Evolutionary conservation across 306 rosid genomes (phyloP).

Genomic region (Trichosanthes cucumerina): DNA sequence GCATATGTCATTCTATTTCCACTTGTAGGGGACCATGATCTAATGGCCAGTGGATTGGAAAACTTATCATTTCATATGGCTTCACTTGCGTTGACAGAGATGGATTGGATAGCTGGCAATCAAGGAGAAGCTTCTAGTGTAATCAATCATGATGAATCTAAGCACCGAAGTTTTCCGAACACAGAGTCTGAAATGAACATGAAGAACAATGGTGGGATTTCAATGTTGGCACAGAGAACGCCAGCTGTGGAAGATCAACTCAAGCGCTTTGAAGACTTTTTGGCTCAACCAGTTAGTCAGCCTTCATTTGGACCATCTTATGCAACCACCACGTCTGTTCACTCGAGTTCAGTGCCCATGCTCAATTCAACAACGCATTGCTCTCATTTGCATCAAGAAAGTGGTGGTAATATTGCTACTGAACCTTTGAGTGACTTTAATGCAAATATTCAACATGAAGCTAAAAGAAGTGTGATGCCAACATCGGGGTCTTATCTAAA

Average conservation of each 20-base stretch:
- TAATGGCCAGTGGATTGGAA: conserved; percentile 70
- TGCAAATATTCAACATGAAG: conserved; percentile 22
- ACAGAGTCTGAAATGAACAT: conserved; percentile 36
- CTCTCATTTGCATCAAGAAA: conserved; percentile 33
- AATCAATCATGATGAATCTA: conserved; percentile 40
- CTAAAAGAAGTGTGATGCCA: conserved; percentile 24
- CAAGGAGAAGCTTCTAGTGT: conserved; percentile 46
- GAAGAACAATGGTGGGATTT: conserved; percentile 43
- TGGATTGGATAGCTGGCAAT: conserved; percentile 55
- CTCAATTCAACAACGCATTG: conserved; percentile 50
- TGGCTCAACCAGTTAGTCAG: conserved; percentile 63
- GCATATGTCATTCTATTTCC: conserved; percentile 39
- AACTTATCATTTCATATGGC: conserved; percentile 74
- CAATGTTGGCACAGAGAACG: conserved; percentile 46
- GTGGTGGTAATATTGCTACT: conserved; percentile 23
- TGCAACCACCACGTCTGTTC: conserved; percentile 80
- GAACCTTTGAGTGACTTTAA: conserved; percentile 33
- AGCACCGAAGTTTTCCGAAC: conserved; percentile 30
- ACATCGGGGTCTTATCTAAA: conserved; percentile 22
- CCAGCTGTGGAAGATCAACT: conserved; percentile 52
- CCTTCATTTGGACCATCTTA: conserved; percentile 69
- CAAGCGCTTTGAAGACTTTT: conserved; percentile 58
- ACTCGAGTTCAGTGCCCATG: conserved; percentile 82
- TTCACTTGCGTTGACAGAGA: conserved; percentile 97
- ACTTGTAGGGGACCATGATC: conserved; percentile 76